Evolutionary conservation across 495 filamentous ascomycete species (phyloP).

Genomic region (Delitschia confertaspora): DNA sequence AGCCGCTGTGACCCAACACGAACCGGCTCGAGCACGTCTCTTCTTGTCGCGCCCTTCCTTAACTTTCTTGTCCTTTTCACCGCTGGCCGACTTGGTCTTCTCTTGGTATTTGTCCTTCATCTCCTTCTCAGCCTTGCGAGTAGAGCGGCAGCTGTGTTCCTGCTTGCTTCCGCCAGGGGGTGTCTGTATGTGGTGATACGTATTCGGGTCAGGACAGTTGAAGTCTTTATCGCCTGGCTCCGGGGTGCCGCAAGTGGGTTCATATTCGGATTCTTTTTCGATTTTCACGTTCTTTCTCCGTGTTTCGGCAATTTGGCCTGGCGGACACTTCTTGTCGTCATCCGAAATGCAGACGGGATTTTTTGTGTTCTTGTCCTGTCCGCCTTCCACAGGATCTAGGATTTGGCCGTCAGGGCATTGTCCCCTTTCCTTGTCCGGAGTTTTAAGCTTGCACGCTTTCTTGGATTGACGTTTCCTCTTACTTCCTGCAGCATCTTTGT

Average conservation of each 20-base stretch:
- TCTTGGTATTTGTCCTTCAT: slow-evolving; percentile 6
- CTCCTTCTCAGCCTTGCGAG: background rate
- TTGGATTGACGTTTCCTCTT: too few relatives aligned
- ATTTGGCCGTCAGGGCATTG: slow-evolving; percentile 2
- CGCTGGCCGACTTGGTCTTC: slow-evolving; percentile 1
- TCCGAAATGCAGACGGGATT: slow-evolving; percentile 3
- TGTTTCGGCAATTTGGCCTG: background rate
- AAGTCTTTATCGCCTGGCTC: too few relatives aligned
- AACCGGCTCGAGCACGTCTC: slow-evolving; percentile 1
- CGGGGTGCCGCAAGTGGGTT: too few relatives aligned
- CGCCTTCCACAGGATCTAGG: slow-evolving; percentile 4
- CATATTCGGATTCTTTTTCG: slow-evolving; percentile 3
- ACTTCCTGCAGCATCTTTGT: too few relatives aligned
- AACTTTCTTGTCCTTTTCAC: background rate
- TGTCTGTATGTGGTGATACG: slow-evolving; percentile 1
- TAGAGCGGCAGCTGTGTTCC: slow-evolving; percentile 5
- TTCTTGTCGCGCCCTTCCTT: background rate
- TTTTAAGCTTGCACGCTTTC: too few relatives aligned
- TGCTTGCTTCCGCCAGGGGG: background rate
- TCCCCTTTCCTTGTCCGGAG: too few relatives aligned
- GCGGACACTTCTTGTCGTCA: slow-evolving; percentile 1
- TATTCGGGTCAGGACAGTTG: slow-evolving; percentile 1
- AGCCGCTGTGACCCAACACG: background rate
- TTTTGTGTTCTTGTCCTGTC: slow-evolving; percentile 9
- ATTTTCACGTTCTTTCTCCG: slow-evolving; percentile 1